phyloP scores from a whole-genome alignment of 1,284 basidiomycete genomes.

The Ustilago hordei region DNA sequence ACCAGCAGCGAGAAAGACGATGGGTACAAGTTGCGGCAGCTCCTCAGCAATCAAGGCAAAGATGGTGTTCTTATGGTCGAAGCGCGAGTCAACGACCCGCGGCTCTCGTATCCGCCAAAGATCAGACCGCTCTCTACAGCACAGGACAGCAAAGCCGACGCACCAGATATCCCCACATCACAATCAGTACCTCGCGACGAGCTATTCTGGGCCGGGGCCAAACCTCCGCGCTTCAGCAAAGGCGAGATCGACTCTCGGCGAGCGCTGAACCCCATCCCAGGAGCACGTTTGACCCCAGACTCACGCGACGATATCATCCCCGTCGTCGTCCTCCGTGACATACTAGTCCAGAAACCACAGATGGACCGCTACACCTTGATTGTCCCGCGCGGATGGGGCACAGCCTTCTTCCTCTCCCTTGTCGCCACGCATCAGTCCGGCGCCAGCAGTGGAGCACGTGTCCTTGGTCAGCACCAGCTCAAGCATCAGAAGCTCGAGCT shows the following conservation, averaged over 20 bases:
- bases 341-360: constrained; percentile 20
- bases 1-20: background rate
- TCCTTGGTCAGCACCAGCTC: constrained; percentile 61
- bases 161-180: background rate
- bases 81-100: constrained; percentile 60
- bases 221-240: constrained; percentile 53
- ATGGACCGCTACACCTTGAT: constrained; percentile 56
- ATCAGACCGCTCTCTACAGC: constrained; percentile 17
- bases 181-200: background rate
- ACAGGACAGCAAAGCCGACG: background rate
- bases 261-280: constrained; percentile 40
- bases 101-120: constrained; percentile 58
- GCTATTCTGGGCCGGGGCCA: constrained; percentile 38
- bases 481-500: constrained; percentile 54
- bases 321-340: constrained; percentile 48
- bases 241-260: constrained; percentile 63
- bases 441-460: constrained; percentile 44
- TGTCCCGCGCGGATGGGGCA: constrained; percentile 66
- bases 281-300: constrained; percentile 46
- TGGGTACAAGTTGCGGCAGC: background rate
- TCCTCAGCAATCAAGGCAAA: constrained; percentile 9
- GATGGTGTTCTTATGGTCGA: constrained; percentile 13
- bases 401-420: constrained; percentile 62
- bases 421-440: constrained; percentile 55
- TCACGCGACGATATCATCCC: constrained; percentile 57